These are phyloP conservation scores for Clarireedia monteithiana DNA, from an alignment of 2,329 filamentous ascomycete species.

Conservation along the genomic window DNA sequence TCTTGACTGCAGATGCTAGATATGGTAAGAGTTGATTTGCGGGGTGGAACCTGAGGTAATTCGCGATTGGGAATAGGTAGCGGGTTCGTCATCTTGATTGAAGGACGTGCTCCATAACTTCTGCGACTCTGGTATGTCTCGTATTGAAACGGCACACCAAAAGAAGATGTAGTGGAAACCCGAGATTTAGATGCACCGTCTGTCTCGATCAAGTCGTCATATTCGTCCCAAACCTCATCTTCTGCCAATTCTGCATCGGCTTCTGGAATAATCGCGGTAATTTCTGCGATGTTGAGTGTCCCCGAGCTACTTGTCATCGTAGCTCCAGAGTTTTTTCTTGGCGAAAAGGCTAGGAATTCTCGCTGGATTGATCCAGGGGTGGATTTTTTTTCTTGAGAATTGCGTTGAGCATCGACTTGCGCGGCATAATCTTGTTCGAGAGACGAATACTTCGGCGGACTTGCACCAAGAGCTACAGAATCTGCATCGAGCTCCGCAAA, in stretches of 20 bases:
- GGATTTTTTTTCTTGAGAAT: slow-evolving; percentile 16
- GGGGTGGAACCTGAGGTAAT: slow-evolving; percentile 4
- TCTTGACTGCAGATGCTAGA: slow-evolving; percentile 49
- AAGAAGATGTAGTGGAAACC: slow-evolving; percentile 47
- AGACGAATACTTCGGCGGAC: slow-evolving; percentile 23
- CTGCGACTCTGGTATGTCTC: slow-evolving; percentile 36
- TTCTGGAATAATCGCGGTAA: slow-evolving; percentile 59
- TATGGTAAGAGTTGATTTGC: slow-evolving; percentile 18
- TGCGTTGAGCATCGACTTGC: slow-evolving; percentile 13
- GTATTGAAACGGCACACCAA: slow-evolving; percentile 48
- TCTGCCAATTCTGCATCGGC: slow-evolving; percentile 64
- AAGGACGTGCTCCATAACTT: not conserved
- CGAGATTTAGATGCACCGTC: slow-evolving; percentile 38
- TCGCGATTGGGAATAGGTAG: not conserved
- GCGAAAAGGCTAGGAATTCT: slow-evolving; percentile 69
- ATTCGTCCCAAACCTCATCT: slow-evolving; percentile 93
- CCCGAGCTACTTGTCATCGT: slow-evolving; percentile 54
- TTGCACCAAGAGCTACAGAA: slow-evolving; percentile 43
- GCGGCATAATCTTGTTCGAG: slow-evolving; percentile 11
- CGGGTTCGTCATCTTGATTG: no score
- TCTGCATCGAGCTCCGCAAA: slow-evolving; percentile 29
- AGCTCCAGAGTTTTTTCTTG: slow-evolving; percentile 56
- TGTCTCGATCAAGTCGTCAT: slow-evolving; percentile 78
- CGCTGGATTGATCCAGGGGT: slow-evolving; percentile 16
- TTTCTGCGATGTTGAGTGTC: slow-evolving; percentile 46